These are phyloP conservation scores for Choiromyces venosus DNA, from an alignment of 495 filamentous ascomycete genomes.

Conservation along the genomic window DNA sequence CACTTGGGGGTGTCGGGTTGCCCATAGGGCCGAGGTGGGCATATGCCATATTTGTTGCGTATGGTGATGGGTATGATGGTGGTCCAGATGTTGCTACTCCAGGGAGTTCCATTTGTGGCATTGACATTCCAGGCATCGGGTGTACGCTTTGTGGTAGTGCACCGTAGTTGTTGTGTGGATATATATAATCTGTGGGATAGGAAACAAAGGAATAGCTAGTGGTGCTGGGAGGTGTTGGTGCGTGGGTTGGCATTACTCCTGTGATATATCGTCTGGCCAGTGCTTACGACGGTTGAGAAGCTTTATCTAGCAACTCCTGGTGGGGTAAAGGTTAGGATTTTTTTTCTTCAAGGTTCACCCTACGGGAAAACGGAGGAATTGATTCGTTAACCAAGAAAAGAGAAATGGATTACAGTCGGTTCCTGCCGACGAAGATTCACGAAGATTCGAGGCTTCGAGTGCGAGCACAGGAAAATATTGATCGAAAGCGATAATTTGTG, in stretches of 20 bases:
- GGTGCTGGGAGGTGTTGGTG: conserved; percentile 38
- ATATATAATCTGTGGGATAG: conserved; percentile 40
- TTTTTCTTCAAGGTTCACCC: neutral
- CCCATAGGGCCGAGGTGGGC: conserved; percentile 35
- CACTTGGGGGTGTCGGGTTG: conserved; percentile 28
- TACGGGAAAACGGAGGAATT: neutral
- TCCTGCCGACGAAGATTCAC: neutral
- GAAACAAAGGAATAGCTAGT: conserved; percentile 39
- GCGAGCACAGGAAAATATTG: neutral
- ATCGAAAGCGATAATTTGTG: neutral
- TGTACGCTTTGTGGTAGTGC: conserved; percentile 25
- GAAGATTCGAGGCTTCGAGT: neutral
- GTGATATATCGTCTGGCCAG: conserved; percentile 38
- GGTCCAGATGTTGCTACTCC: conserved; percentile 27
- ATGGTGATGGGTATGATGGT: conserved; percentile 35
- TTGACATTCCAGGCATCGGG: conserved; percentile 29
- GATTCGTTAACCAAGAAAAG: neutral
- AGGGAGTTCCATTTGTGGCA: conserved; percentile 37
- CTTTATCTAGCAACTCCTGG: neutral
- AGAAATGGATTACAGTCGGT: conserved; percentile 2
- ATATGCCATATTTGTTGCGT: conserved; percentile 36
- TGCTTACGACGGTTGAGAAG: conserved; percentile 9
- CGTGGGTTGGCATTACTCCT: conserved; percentile 33
- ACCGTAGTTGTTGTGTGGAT: conserved; percentile 33
- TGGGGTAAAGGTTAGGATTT: neutral